phyloP scores from a whole-genome alignment of 192 early-diverging fungal genomes.

The Coemansia reversa region DNA sequence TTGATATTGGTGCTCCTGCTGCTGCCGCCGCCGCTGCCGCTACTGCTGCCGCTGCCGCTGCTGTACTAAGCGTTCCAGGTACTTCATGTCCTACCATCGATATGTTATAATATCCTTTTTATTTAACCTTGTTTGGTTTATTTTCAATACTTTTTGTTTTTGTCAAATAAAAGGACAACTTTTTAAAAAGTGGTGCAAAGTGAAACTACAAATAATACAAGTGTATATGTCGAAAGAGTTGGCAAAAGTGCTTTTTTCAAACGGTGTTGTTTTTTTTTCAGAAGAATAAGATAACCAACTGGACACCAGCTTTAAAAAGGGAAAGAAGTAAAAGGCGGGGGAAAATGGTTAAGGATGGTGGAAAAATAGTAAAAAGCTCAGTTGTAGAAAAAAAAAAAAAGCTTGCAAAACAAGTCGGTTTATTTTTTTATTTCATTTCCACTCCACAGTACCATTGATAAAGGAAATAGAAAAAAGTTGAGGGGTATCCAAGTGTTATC shows the following conservation, averaged over 20 bases:
- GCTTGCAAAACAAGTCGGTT: not conserved
- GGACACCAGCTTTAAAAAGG: not conserved
- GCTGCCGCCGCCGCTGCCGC: conserved; percentile 26
- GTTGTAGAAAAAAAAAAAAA: not conserved
- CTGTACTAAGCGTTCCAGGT: conserved; percentile 16
- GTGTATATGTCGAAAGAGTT: not conserved
- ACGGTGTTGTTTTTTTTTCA: too few species aligned
- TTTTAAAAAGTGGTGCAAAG: not conserved
- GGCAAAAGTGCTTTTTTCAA: not conserved
- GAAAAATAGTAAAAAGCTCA: not conserved
- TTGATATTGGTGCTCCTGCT: conserved; percentile 22
- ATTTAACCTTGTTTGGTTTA: not conserved
- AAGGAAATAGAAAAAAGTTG: not conserved
- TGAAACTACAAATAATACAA: not conserved
- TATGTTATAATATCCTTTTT: not conserved
- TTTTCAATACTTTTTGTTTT: not conserved
- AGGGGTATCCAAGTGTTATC: not conserved
- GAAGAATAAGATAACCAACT: not conserved
- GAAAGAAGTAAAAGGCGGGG: not conserved
- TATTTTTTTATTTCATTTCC: not conserved
- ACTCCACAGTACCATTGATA: not conserved
- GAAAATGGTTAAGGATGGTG: not conserved
- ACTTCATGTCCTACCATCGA: conserved; percentile 27
- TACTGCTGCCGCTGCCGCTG: conserved; percentile 31
- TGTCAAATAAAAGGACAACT: not conserved